phyloP scores from a whole-genome alignment of 2,329 filamentous ascomycete genomes.

The Fusarium sp. region DNA sequence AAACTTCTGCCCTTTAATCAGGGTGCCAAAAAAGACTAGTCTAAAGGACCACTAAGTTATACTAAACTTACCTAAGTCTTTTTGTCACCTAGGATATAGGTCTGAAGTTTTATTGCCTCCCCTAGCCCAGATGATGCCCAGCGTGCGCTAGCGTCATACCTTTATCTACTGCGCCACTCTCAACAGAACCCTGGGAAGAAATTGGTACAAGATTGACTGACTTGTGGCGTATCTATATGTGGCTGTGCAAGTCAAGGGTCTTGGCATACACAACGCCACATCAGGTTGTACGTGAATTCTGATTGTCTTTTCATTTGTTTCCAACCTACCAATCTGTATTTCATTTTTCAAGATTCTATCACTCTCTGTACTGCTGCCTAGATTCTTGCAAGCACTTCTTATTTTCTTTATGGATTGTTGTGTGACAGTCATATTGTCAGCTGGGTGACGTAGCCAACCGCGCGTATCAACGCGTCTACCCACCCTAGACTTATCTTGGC shows the following conservation, averaged over 20 bases:
- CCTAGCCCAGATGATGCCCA: conserved; percentile 13
- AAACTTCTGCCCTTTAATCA: no score
- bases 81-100: no score
- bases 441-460: conserved; percentile 12
- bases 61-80: no score
- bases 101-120: no score
- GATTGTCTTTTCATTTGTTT: not conserved
- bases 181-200: not conserved
- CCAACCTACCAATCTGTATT: not conserved
- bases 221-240: not conserved
- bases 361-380: not conserved
- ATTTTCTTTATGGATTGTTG: no score
- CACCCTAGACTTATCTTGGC: not conserved
- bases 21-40: no score
- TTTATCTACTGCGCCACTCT: conserved; percentile 32
- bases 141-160: conserved; percentile 12
- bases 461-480: not conserved
- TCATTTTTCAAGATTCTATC: not conserved
- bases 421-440: not conserved
- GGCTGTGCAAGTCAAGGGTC: conserved; percentile 1
- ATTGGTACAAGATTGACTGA: not conserved
- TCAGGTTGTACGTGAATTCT: not conserved
- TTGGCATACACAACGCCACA: not conserved
- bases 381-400: not conserved
- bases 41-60: no score